phyloP scores from a whole-genome alignment of 495 filamentous ascomycete genomes.

The Penicillium egyptiacum region DNA sequence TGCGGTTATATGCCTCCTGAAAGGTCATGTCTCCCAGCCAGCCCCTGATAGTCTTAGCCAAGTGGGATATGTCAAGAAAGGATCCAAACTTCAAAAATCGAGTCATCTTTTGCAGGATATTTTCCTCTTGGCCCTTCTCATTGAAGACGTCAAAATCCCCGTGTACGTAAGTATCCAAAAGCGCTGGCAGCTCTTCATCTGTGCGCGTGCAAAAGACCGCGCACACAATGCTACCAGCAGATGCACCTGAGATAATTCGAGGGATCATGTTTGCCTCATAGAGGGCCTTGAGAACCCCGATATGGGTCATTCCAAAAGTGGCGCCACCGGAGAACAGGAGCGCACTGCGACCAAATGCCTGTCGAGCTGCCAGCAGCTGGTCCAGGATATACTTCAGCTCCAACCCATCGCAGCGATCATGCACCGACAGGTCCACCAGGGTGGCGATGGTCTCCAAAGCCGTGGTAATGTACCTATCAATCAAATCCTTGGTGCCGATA shows the following conservation, averaged over 20 bases:
- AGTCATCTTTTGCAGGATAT: conserved; percentile 65
- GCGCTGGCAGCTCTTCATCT: conserved; percentile 76
- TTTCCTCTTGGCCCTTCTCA: conserved; percentile 65
- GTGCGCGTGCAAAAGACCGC: conserved; percentile 80
- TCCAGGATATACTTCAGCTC: conserved; percentile 70
- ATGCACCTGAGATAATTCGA: conserved; percentile 89
- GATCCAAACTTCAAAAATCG: conserved; percentile 78
- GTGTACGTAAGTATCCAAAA: conserved; percentile 72
- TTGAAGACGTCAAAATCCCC: conserved; percentile 86
- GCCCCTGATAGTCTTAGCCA: conserved; percentile 75
- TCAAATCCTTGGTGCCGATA: conserved; percentile 80
- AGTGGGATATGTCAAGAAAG: conserved; percentile 77
- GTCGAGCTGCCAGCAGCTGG: conserved; percentile 71
- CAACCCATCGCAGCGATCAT: conserved; percentile 52
- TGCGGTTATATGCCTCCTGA: conserved; percentile 92
- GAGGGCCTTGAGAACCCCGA: conserved; percentile 88
- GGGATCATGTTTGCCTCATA: conserved; percentile 75
- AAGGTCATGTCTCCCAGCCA: conserved; percentile 89
- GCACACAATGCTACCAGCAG: conserved; percentile 91
- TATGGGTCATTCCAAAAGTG: conserved; percentile 94
- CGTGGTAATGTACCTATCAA: conserved; percentile 83
- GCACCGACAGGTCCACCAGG: conserved; percentile 63
- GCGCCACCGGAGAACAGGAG: conserved; percentile 86
- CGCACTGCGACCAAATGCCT: conserved; percentile 87
- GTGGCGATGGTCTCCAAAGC: conserved; percentile 69